phyloP scores from a whole-genome alignment of 345 rosid genomes.

The Crucihimalaya himalaica region DNA sequence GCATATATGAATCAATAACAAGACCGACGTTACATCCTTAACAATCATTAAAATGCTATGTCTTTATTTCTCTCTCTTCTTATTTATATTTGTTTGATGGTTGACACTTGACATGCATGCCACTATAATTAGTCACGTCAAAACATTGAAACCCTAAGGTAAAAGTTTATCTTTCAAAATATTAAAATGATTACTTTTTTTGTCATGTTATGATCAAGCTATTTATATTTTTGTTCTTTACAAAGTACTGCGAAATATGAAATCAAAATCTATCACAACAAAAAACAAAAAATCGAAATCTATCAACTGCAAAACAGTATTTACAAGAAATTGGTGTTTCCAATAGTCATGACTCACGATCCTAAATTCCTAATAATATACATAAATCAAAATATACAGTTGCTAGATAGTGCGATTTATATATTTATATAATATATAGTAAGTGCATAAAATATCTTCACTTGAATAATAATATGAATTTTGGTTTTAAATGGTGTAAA shows the following conservation, averaged over 20 bases:
- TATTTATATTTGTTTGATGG: constrained; percentile 27
- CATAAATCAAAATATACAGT: neutral
- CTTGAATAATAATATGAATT: neutral
- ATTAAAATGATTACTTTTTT: constrained; percentile 5
- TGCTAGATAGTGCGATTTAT: neutral
- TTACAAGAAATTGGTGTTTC: neutral
- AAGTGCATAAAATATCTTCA: neutral
- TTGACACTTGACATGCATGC: constrained; percentile 42
- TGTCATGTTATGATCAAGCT: constrained; percentile 21
- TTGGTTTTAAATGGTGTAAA: neutral
- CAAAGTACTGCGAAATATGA: neutral
- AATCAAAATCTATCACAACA: neutral
- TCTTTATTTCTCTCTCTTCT: constrained; percentile 22
- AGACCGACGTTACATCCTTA: constrained; percentile 27
- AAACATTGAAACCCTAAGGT: constrained; percentile 28
- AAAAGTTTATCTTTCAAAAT: neutral
- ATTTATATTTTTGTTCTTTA: neutral
- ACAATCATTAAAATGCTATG: constrained; percentile 10
- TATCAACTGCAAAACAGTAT: neutral
- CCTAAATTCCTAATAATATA: neutral
- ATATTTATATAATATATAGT: neutral
- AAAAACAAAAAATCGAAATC: neutral
- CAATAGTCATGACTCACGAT: neutral
- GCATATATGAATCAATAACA: constrained; percentile 25
- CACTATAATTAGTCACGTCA: constrained; percentile 41